A percentile compares a stretch with the other conserved stretches of the same genome.
Conservation (phyloP, 2,329 filamentous ascomycete genomes). For the Leptographium radiaticola region DNA sequence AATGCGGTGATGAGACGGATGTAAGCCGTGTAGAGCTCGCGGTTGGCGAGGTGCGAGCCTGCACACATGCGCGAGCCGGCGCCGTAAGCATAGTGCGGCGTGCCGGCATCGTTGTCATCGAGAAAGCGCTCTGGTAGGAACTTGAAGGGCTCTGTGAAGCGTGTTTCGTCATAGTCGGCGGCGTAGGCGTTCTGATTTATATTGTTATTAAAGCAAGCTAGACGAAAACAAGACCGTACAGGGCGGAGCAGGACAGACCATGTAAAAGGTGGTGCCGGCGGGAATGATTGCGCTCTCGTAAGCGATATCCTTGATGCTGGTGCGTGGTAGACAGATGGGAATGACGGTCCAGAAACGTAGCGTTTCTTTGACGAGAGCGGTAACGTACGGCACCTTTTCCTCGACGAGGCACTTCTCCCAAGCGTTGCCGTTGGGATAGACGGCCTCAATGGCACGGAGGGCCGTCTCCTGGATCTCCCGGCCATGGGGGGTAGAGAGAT, state of each 20-base stretch:
- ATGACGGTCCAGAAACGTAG: constrained; percentile 70
- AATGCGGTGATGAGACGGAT: constrained; percentile 47
- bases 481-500: constrained; percentile 52
- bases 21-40: constrained; percentile 48
- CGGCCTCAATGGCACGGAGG: constrained; percentile 54
- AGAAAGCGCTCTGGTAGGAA: constrained; percentile 62
- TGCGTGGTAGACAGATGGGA: constrained; percentile 62
- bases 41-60: constrained; percentile 48
- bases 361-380: constrained; percentile 65
- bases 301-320: constrained; percentile 57
- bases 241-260: constrained; percentile 20
- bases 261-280: constrained; percentile 66
- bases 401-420: constrained; percentile 62
- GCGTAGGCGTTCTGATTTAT: constrained; percentile 49
- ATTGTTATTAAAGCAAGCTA: too few relatives aligned
- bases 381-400: constrained; percentile 65
- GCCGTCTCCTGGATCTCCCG: constrained; percentile 58
- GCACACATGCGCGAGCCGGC: constrained; percentile 52
- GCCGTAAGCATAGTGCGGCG: constrained; percentile 51
- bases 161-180: constrained; percentile 55
- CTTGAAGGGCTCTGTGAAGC: constrained; percentile 48
- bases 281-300: constrained; percentile 57
- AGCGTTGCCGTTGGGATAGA: constrained; percentile 59
- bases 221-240: background rate
- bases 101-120: constrained; percentile 24